Evolutionary conservation across 2,329 filamentous ascomycete genomes (phyloP), one percentile per base, ranked within the genome.

Genomic region (Erysiphe pulchra): DNA sequence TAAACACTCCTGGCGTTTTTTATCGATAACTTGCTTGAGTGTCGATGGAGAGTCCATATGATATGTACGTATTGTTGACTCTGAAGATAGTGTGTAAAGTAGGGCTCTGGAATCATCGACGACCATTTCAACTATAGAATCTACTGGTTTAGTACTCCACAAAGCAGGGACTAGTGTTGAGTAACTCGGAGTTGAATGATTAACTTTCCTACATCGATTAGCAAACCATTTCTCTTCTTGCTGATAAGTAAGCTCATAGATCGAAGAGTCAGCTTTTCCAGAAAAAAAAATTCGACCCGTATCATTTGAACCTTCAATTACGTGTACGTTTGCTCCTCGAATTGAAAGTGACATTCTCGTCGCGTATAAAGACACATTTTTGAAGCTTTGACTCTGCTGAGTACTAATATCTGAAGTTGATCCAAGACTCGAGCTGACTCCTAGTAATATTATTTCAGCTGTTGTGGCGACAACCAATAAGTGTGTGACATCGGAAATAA

Each of bases 191-290:
- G 73, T 78, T 43, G 79, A 87, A 59, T 94, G 90, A 58, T 92
- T 92, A 50, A 87, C 76, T 62, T 86, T 93, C 49, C 79, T 77
- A 58, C 83, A 92, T 52, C 80, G 74, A 60, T 77, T 85, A 45
- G 81, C 79, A 58, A 98, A 98, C 90, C 90, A 98, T 54, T 81
- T 80, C 62, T 98, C 90, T 60, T 95, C 85, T 56, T 93, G 85
- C 61, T 95, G 87, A 59, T 98, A 98, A 53, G 80, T 86, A 46
- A 98, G 71, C 62, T 98, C 90, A 59, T 90, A 83, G 42, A 98
- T 75, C 54, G 95, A 86, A 51, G 84, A 84, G 52, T 87, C 82
- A 44, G 68, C 71, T 44, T 70, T 71, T 34, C 85, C 83, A 38
- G 80, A 77, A 56, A 94, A 93, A 66, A 98, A 98, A 51, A 98